A percentile compares a stretch with the other conserved stretches of the same genome.
Evolutionary conservation across 805 yeast species (phyloP).

Genomic region (Schwanniomyces sp.): DNA sequence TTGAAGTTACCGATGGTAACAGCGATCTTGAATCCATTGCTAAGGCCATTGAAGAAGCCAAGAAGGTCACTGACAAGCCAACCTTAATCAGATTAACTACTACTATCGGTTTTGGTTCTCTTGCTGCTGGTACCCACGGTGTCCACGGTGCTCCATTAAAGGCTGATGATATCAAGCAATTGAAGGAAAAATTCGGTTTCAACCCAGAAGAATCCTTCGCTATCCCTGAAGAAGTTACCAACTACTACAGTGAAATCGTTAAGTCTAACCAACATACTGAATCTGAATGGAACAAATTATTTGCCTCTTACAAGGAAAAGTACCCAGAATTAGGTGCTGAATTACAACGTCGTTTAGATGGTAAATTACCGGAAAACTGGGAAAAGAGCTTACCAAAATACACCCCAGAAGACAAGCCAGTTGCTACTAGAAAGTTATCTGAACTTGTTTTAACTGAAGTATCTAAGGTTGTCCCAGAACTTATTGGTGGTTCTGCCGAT

Average conservation of each 20-base stretch:
- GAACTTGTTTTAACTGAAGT: conserved; percentile 72
- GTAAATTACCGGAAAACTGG: conserved; percentile 85
- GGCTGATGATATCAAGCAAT: conserved; percentile 85
- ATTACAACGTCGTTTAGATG: conserved; percentile 71
- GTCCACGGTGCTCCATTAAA: conserved; percentile 98
- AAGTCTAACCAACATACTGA: conserved; percentile 66
- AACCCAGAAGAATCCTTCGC: conserved; percentile 77
- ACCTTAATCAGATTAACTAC: conserved; percentile 85
- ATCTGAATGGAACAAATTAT: conserved; percentile 69
- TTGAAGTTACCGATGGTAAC: conserved; percentile 79
- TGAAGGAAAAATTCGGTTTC: conserved; percentile 83
- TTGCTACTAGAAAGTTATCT: conserved; percentile 93
- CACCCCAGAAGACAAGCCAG: conserved; percentile 73
- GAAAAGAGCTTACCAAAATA: conserved; percentile 72
- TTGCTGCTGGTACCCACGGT: conserved; percentile 77
- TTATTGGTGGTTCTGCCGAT: conserved; percentile 98
- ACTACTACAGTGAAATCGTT: conserved; percentile 58
- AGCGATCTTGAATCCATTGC: conserved; percentile 69
- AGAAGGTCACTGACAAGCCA: conserved; percentile 79
- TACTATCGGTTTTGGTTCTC: conserved; percentile 92
- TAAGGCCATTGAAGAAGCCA: conserved; percentile 78
- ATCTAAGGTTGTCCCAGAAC: conserved; percentile 72
- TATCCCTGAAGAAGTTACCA: conserved; percentile 83
- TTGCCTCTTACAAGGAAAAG: conserved; percentile 60
- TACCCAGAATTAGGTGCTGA: conserved; percentile 81